A percentile compares a stretch with the other conserved stretches of the same genome.
These are phyloP conservation scores for Phellinidium pouzarii DNA, from an alignment of 1,284 basidiomycete species.

Conservation along the genomic window DNA sequence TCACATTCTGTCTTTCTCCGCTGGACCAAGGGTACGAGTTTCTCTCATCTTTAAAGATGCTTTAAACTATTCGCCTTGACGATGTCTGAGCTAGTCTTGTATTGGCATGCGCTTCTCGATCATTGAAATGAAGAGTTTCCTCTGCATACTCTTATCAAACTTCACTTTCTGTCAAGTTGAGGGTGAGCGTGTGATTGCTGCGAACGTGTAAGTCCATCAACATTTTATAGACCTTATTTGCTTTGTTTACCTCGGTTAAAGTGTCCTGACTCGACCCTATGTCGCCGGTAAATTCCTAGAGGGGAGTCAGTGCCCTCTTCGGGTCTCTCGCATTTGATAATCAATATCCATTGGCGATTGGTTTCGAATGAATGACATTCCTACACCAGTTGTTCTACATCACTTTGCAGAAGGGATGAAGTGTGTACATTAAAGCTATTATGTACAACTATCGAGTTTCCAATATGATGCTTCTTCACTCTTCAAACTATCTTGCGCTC, in stretches of 20 bases:
- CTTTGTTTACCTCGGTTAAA: slow-evolving; percentile 24
- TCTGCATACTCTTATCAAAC: slow-evolving; percentile 60
- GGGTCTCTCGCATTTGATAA: slow-evolving; percentile 35
- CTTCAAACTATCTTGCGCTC: neutral
- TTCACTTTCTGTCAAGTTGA: slow-evolving; percentile 52
- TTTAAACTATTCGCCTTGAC: slow-evolving; percentile 1
- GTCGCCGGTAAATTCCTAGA: slow-evolving; percentile 49
- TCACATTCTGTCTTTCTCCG: slow-evolving; percentile 68
- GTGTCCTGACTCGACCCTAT: slow-evolving; percentile 69
- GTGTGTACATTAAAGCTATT: slow-evolving; percentile 2
- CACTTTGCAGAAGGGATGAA: no score
- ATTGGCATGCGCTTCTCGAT: slow-evolving; percentile 73
- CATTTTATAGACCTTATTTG: neutral
- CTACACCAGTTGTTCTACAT: no score
- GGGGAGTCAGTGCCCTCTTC: slow-evolving; percentile 63
- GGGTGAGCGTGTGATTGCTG: slow-evolving; percentile 50
- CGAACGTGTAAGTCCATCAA: slow-evolving; percentile 55
- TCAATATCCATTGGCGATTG: neutral
- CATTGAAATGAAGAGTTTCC: slow-evolving; percentile 72
- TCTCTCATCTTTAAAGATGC: neutral
- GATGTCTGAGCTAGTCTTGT: slow-evolving; percentile 49
- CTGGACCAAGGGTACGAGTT: slow-evolving; percentile 62
- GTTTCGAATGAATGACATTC: no score
- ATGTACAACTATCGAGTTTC: neutral
- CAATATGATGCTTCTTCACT: neutral